Base-by-base conservation (phyloP, 73 alveolate species). In the Effrenium voratum region DNA sequence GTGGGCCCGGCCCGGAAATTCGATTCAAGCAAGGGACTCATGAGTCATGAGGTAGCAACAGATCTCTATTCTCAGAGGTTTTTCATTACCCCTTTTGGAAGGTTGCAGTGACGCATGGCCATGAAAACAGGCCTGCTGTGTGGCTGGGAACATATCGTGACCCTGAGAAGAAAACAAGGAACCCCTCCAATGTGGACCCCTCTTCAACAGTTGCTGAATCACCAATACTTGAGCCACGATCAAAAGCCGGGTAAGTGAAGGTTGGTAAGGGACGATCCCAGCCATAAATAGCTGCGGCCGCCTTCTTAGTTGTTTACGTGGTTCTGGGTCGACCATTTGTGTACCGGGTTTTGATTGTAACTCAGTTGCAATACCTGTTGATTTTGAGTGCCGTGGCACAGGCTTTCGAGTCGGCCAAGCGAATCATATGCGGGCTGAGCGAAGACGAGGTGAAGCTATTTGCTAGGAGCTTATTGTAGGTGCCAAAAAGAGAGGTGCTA, bases 371-470 rank as follows among this genome's bases (percentile, higher is more conserved):
- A 55, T 15, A 28, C 79, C 41, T 32, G 40, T 19, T 8, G 10
- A 28, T 66, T 66, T 66, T 34, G 80, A 82, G 93, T 1, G 77
- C 0, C 28, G 40, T 66, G 22, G 77, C 77, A 32, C 49, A 72
- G 82, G 95, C 95, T 50, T 45, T 70, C 5, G 95, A 87, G 24
- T 87, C 95, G 28, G 63, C 85, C 47, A 43, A 50, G 84, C 95
- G 84, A 44, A 87, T 87, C 45, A 52, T 87, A 47, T 76, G 85
- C 32, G 41, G 40, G 12, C 70, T 87, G 60, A 87, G 41, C n/a
- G 95, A 87, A 36, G 85, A 87, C 40, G 72, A 87, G 70, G 76
- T 87, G 38, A 15, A 32, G 28, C 32, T 4, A 24, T 87, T 87
- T 60, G 85, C 63, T 32, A 34, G 41, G 49, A 87, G 84, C 72